Percentiles rank a stretch among this genome's conserved stretches.
phyloP scores from a whole-genome alignment of 2,329 filamentous ascomycete genomes.

The Hortaea sp. region DNA sequence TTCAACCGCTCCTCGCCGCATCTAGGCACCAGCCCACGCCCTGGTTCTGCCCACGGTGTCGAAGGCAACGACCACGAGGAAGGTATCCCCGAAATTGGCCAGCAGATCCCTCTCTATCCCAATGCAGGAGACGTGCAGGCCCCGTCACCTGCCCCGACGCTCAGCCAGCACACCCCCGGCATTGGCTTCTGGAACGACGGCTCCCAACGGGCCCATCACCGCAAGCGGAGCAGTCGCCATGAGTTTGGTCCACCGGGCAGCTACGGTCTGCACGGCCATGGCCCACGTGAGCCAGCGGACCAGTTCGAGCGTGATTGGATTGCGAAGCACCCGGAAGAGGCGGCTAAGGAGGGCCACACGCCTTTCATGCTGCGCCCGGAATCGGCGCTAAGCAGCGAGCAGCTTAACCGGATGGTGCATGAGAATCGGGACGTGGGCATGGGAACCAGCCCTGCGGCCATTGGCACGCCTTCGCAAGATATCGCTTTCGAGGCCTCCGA shows the following conservation, averaged over 20 bases:
- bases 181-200: slow-evolving; percentile 47
- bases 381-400: slow-evolving; percentile 79
- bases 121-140: slow-evolving; percentile 93
- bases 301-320: slow-evolving; percentile 89
- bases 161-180: slow-evolving; percentile 30
- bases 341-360: slow-evolving; percentile 67
- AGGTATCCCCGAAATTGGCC: slow-evolving; percentile 85
- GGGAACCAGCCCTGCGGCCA: slow-evolving; percentile 51
- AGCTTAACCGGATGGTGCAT: slow-evolving; percentile 81
- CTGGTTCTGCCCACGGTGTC: slow-evolving; percentile 43
- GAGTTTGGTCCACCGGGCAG: slow-evolving; percentile 72
- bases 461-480: slow-evolving; percentile 79
- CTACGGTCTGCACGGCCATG: slow-evolving; percentile 87
- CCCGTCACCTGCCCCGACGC: slow-evolving; percentile 63
- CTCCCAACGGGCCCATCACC: slow-evolving; percentile 46
- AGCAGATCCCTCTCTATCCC: slow-evolving; percentile 86
- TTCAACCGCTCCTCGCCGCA: slow-evolving; percentile 36
- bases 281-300: slow-evolving; percentile 55
- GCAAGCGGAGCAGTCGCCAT: slow-evolving; percentile 63
- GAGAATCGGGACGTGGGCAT: slow-evolving; percentile 50
- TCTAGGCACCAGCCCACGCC: slow-evolving; percentile 38
- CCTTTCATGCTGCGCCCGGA: slow-evolving; percentile 57
- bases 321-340: slow-evolving; percentile 76
- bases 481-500: slow-evolving; percentile 81
- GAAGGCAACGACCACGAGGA: slow-evolving; percentile 44